A percentile compares a stretch with the other conserved stretches of the same genome.
Conservation (phyloP, 1,284 basidiomycete genomes). For the Cryptococcus maquisensis region DNA sequence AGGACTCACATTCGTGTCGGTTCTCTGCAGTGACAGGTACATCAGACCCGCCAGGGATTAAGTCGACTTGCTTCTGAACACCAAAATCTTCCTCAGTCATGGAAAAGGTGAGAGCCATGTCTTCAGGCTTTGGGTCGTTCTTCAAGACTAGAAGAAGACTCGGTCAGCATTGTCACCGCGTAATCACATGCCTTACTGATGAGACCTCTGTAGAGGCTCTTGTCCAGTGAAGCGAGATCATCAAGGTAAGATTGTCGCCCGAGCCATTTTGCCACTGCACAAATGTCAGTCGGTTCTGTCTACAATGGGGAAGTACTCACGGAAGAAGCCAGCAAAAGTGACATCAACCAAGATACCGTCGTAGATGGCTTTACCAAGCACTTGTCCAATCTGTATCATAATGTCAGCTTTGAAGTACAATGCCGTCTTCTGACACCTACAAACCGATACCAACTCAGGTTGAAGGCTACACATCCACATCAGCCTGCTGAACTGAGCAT, state of each 20-base stretch:
- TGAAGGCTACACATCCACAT: slow-evolving; percentile 57
- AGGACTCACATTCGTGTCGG: slow-evolving; percentile 60
- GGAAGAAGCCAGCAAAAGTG: slow-evolving; percentile 92
- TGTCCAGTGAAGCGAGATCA: slow-evolving; percentile 85
- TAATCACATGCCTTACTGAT: slow-evolving; percentile 32
- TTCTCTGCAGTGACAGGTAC: slow-evolving; percentile 87
- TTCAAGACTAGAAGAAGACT: slow-evolving; percentile 61
- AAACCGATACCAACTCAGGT: slow-evolving; percentile 89
- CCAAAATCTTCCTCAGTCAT: slow-evolving; percentile 92
- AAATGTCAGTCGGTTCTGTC: background rate
- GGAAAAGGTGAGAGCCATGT: slow-evolving; percentile 88
- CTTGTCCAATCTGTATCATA: slow-evolving; percentile 62
- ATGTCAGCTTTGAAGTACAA: background rate
- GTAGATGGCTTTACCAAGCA: slow-evolving; percentile 93
- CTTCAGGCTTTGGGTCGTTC: slow-evolving; percentile 83
- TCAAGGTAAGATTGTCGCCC: slow-evolving; percentile 83
- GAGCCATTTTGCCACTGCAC: slow-evolving; percentile 65
- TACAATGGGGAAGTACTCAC: slow-evolving; percentile 23
- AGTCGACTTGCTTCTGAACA: slow-evolving; percentile 68
- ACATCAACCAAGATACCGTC: slow-evolving; percentile 96
- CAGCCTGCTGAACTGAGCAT: background rate
- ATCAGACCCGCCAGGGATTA: slow-evolving; percentile 78
- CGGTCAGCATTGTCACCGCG: background rate
- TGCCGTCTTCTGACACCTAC: slow-evolving; percentile 18
- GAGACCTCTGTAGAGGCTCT: slow-evolving; percentile 86